Evolutionary conservation across 2,329 filamentous ascomycete species (phyloP).

Genomic region (Xylariaceae sp.): DNA sequence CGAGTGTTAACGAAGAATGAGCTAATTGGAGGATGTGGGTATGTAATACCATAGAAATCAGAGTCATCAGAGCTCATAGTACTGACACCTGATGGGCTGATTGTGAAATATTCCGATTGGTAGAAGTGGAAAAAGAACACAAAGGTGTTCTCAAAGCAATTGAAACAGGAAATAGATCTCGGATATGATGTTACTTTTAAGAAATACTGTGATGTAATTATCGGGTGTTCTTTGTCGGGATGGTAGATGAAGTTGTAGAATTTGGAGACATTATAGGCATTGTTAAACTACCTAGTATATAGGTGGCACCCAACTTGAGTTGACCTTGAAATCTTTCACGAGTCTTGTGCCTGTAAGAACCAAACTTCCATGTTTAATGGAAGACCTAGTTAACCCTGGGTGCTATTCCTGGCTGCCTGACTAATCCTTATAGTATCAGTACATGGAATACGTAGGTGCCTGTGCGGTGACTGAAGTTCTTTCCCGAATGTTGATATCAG

Average conservation of each 20-base stretch:
- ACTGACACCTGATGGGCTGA: not conserved
- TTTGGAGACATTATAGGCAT: too few relatives aligned
- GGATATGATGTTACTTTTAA: not conserved
- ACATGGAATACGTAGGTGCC: not conserved
- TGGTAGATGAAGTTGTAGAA: too few relatives aligned
- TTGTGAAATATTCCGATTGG: not conserved
- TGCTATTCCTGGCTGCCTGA: not conserved
- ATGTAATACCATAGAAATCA: conserved; percentile 59
- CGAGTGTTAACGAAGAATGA: conserved; percentile 18
- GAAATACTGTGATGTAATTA: not conserved
- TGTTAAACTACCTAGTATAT: too few relatives aligned
- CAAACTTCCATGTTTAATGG: conserved; percentile 3
- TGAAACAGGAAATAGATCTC: not conserved
- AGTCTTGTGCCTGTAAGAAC: too few relatives aligned
- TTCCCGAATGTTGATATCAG: conserved; percentile 13
- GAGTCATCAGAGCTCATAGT: conserved; percentile 57
- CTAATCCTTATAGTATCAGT: not conserved
- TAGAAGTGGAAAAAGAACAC: too few relatives aligned
- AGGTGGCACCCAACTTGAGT: too few relatives aligned
- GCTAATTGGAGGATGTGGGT: not conserved
- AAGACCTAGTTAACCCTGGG: not conserved
- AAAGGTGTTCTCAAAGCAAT: too few relatives aligned
- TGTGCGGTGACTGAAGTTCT: not conserved
- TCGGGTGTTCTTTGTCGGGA: not conserved
- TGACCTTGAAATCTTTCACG: too few relatives aligned